Conservation (phyloP, 768 basidiomycete species). For the Cystofilobasidium capitatum region DNA sequence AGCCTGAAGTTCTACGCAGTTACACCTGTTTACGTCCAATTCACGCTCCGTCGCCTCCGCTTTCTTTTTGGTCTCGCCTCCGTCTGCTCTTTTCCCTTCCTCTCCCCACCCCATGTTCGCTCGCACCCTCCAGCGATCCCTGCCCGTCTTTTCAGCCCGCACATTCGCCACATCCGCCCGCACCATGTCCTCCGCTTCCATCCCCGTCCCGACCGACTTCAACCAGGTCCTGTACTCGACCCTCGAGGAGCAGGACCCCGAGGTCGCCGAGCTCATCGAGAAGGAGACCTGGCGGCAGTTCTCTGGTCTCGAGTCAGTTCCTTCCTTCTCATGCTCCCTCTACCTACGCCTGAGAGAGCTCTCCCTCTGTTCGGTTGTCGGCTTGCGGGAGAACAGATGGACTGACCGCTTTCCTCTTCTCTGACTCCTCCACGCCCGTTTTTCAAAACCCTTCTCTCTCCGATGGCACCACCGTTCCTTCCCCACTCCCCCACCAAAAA, state of each 20-base stretch:
- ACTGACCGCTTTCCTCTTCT: too few relatives aligned
- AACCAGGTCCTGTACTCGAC: slow-evolving; percentile 85
- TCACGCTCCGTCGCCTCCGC: too few relatives aligned
- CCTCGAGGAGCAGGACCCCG: slow-evolving; percentile 83
- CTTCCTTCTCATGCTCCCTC: background rate
- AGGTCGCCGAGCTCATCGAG: slow-evolving; percentile 94
- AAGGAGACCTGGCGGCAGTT: slow-evolving; percentile 93
- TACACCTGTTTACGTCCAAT: too few relatives aligned
- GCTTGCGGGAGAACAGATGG: too few relatives aligned
- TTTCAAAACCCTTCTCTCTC: slow-evolving; percentile 4
- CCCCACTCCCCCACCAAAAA: background rate
- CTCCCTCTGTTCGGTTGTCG: slow-evolving; percentile 10
- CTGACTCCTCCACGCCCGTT: background rate
- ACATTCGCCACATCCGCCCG: slow-evolving; percentile 29
- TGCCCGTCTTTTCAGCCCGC: slow-evolving; percentile 25
- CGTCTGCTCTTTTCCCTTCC: too few relatives aligned
- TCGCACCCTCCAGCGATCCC: slow-evolving; percentile 24
- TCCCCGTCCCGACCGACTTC: slow-evolving; percentile 43
- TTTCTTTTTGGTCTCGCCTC: too few relatives aligned
- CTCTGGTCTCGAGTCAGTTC: slow-evolving; percentile 77
- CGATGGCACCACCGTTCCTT: background rate
- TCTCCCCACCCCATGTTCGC: slow-evolving; percentile 15
- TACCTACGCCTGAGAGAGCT: background rate
- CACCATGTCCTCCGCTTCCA: slow-evolving; percentile 35
- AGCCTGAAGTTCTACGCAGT: too few relatives aligned